These are phyloP conservation scores for Acer saccharum DNA, from an alignment of 345 rosid species.

Conservation along the genomic window DNA sequence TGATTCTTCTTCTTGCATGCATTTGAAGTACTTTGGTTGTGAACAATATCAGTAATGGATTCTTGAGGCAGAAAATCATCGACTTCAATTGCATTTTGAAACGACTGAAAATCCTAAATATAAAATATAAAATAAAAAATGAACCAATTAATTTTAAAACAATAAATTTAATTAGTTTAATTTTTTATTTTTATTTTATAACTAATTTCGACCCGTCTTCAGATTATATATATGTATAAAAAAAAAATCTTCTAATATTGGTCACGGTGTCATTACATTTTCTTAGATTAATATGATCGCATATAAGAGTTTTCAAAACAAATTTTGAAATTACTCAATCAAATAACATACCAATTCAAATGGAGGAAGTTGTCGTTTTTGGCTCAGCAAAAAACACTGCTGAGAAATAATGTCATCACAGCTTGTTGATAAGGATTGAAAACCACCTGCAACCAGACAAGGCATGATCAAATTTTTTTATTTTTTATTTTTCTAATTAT, in stretches of 20 bases:
- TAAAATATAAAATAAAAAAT: no score
- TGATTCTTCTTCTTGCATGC: constrained; percentile 34
- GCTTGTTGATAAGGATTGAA: constrained; percentile 20
- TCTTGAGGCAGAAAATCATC: constrained; percentile 2
- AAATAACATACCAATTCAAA: constrained; percentile 24
- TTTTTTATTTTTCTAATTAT: not conserved
- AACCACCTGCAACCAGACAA: constrained; percentile 32
- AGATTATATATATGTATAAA: no score
- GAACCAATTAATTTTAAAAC: no score
- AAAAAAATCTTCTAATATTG: no score
- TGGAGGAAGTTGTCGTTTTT: constrained; percentile 21
- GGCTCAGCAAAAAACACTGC: constrained; percentile 14
- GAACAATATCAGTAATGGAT: not conserved
- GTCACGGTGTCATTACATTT: no score
- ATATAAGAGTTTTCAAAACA: not conserved
- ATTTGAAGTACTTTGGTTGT: not conserved
- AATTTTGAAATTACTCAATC: not conserved
- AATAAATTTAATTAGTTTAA: no score
- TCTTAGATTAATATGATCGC: no score
- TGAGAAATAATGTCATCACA: constrained; percentile 21
- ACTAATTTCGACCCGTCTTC: no score
- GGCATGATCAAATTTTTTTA: not conserved
- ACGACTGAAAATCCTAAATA: constrained; percentile 20
- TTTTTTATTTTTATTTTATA: no score
- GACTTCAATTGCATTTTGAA: constrained; percentile 16